These are phyloP conservation scores for Pyronema domesticum DNA, from an alignment of 495 filamentous ascomycete species.

Conservation along the genomic window DNA sequence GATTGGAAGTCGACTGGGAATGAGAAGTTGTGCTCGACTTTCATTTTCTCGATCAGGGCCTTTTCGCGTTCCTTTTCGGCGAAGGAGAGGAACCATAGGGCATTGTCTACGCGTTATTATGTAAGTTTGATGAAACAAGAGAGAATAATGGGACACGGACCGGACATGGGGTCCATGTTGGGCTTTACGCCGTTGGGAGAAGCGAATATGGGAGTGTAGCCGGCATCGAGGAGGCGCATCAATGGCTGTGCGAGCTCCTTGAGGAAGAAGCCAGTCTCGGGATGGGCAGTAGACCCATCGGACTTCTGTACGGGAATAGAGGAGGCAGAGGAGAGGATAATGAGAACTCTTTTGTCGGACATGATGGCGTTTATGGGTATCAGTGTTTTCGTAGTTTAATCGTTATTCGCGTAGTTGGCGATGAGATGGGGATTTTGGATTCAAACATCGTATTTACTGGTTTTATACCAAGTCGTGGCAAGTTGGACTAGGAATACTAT, in stretches of 20 bases:
- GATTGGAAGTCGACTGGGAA: constrained; percentile 20
- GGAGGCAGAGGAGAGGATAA: constrained; percentile 28
- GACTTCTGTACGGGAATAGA: constrained; percentile 27
- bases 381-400: too few species aligned
- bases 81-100: constrained; percentile 14
- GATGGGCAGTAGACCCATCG: constrained; percentile 23
- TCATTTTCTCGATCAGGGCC: constrained; percentile 28
- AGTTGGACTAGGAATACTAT: too few species aligned
- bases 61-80: constrained; percentile 28
- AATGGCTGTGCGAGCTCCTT: constrained; percentile 31
- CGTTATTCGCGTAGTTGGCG: too few species aligned
- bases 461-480: too few species aligned
- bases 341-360: constrained; percentile 27
- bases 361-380: too few species aligned
- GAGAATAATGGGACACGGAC: constrained; percentile 23
- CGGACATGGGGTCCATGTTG: constrained; percentile 27
- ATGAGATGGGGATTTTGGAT: too few species aligned
- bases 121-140: constrained; percentile 18
- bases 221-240: constrained; percentile 25
- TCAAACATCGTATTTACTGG: too few species aligned
- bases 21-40: constrained; percentile 27
- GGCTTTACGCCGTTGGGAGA: constrained; percentile 26
- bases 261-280: constrained; percentile 31
- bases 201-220: constrained; percentile 29
- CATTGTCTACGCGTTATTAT: not conserved